Conservation (phyloP, 75 land plant genomes). For the Pseudotsuga menziesii region DNA sequence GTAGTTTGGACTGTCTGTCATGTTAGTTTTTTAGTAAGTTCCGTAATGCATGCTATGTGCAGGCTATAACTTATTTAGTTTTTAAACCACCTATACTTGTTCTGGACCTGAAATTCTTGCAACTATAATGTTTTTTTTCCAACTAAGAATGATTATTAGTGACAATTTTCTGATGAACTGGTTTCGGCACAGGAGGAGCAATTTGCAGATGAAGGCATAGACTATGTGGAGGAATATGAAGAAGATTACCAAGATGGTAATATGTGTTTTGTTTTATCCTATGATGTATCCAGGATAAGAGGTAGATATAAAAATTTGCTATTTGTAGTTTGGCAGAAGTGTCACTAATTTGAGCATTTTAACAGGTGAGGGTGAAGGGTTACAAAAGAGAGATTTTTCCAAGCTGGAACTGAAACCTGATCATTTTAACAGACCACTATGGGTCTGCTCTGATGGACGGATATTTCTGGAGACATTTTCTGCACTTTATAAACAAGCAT, state of each 20-base stretch:
- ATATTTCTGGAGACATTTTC: slow-evolving; percentile 96
- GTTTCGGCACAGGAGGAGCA: slow-evolving; percentile 6
- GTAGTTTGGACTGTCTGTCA: background rate
- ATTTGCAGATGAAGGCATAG: slow-evolving; percentile 12
- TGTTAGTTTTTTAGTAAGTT: background rate
- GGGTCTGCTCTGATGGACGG: slow-evolving; percentile 97
- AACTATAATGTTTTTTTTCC: too few relatives aligned
- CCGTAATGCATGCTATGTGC: background rate
- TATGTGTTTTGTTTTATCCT: slow-evolving; percentile 9
- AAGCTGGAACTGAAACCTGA: slow-evolving; percentile 90
- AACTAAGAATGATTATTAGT: too few relatives aligned
- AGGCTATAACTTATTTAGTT: background rate
- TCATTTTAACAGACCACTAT: slow-evolving; percentile 85
- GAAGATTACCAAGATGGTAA: slow-evolving; percentile 21
- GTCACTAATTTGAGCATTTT: background rate
- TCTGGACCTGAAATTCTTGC: background rate
- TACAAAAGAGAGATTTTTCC: slow-evolving; percentile 75
- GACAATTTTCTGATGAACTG: background rate
- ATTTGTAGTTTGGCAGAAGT: background rate
- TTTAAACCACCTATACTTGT: background rate
- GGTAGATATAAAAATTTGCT: slow-evolving; percentile 7
- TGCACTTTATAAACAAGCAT: slow-evolving; percentile 90
- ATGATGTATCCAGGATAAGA: slow-evolving; percentile 18
- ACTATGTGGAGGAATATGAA: slow-evolving; percentile 15
- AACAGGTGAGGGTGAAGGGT: slow-evolving; percentile 36